Conservation (phyloP, 2,329 filamentous ascomycete species). For the Pleoardoris graminearum region DNA sequence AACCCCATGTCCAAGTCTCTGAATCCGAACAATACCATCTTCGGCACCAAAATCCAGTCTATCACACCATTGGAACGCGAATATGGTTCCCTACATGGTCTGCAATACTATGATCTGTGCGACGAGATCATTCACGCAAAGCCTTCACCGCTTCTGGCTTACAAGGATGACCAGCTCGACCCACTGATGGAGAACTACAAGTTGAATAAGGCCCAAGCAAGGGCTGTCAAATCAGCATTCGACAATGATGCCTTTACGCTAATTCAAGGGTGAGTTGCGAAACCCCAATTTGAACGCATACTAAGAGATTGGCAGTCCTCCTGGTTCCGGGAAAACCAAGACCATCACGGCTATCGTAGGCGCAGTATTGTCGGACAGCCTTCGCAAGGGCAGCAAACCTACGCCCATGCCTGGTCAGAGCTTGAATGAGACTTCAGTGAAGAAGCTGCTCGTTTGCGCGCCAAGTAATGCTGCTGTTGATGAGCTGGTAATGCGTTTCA, state of each 20-base stretch:
- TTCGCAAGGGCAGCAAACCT: slow-evolving; percentile 54
- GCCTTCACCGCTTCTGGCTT: slow-evolving; percentile 84
- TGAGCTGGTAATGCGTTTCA: slow-evolving; percentile 90
- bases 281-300: slow-evolving; percentile 3
- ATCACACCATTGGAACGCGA: slow-evolving; percentile 95
- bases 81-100: slow-evolving; percentile 84
- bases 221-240: slow-evolving; percentile 86
- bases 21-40: slow-evolving; percentile 69
- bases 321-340: slow-evolving; percentile 97
- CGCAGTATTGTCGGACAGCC: slow-evolving; percentile 69
- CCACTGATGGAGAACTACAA: slow-evolving; percentile 75
- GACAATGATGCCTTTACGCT: slow-evolving; percentile 97
- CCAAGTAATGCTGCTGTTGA: slow-evolving; percentile 98
- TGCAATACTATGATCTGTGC: slow-evolving; percentile 95
- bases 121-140: slow-evolving; percentile 88
- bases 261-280: slow-evolving; percentile 74
- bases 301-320: slow-evolving; percentile 62
- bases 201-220: slow-evolving; percentile 86
- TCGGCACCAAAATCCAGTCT: slow-evolving; percentile 83
- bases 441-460: slow-evolving; percentile 95
- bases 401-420: slow-evolving; percentile 45
- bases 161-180: slow-evolving; percentile 72
- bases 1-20: slow-evolving; percentile 67
- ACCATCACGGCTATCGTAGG: slow-evolving; percentile 97
- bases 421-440: slow-evolving; percentile 53